These are phyloP conservation scores for Xanthoconium separans DNA, from an alignment of 1,284 basidiomycete genomes.

Conservation along the genomic window DNA sequence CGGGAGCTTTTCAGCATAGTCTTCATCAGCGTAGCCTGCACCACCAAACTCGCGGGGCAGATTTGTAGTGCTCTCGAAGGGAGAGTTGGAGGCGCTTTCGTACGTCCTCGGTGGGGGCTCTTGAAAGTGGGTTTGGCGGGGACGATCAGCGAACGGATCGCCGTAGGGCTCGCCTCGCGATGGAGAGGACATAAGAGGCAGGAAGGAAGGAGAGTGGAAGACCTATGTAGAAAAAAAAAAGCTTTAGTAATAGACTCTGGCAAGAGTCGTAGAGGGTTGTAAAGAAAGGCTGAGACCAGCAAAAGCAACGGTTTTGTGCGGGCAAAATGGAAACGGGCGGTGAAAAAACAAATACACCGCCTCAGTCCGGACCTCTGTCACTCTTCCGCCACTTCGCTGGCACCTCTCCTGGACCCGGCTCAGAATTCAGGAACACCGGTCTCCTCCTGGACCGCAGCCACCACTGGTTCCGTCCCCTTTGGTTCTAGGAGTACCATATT, in stretches of 20 bases:
- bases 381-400: conserved; percentile 17
- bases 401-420: neutral
- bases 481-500: neutral
- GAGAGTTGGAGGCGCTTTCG: conserved; percentile 43
- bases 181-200: conserved; percentile 47
- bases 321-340: conserved; percentile 31
- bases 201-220: neutral
- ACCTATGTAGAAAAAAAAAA: conserved; percentile 13
- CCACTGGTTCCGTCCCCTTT: neutral
- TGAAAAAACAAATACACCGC: conserved; percentile 36
- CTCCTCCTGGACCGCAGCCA: conserved; percentile 9
- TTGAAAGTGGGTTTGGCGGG: conserved; percentile 57
- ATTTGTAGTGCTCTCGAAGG: conserved; percentile 54
- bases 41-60: conserved; percentile 55
- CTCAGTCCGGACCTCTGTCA: conserved; percentile 27
- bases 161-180: conserved; percentile 41
- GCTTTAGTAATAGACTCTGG: conserved; percentile 9
- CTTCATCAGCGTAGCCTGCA: conserved; percentile 55
- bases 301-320: conserved; percentile 26
- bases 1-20: conserved; percentile 70
- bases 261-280: conserved; percentile 19
- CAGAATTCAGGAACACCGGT: neutral
- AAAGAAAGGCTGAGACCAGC: conserved; percentile 13
- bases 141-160: conserved; percentile 73
- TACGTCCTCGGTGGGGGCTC: conserved; percentile 46